Evolutionary conservation across 2,329 filamentous ascomycete species (phyloP), one percentile per base, ranked within the genome.

Genomic region (Onygenales sp.): DNA sequence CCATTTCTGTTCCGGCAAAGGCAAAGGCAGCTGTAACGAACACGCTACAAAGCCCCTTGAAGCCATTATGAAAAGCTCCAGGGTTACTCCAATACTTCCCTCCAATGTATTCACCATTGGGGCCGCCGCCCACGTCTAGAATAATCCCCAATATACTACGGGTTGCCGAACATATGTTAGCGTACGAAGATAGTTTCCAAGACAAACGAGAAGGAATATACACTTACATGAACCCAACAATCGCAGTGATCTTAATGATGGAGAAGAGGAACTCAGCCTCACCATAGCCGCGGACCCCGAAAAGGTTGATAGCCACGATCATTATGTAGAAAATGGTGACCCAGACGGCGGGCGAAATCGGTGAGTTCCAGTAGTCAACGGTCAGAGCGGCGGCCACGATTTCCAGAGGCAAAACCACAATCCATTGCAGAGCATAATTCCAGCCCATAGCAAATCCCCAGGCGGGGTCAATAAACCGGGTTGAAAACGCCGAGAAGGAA

Each of bases 341-440:
- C 70, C 70, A 74, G 36, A 65, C 67, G 53, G 58, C 59, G 9
- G 63, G 63, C 36, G 67, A 69, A 54, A 70, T 67, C 31, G 61
- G 51, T 5, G 57, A 71, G 2, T 66, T 64, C 83, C 83, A 86
- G 59, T 78, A 84, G 57, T 80, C 70, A 54, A 85, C 81, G 10
- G 86, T 70, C 2, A 85, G 78, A 45, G 79, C 77, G 14, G 81
- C 79, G 8, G 83, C 83, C 0, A 79, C 79, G 53, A 85, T 83
- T 63, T 86, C 83, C 48, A 94, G 77, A 0, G 89, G 89, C 27
- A 95, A 68, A 0, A 90, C 82, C 40, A 87, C 79, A 2, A 93
- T 77, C 89, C 89, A 95, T 68, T 90, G 85, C 58, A 40, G 49
- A 58, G 48, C 69, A 58, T 75, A 79, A 53, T 74, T 74, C 71